A percentile compares a stretch with the other conserved stretches of the same genome.
These are phyloP conservation scores for Carex myosuroides DNA, from an alignment of 176 grass and related monocot genomes.

Conservation along the genomic window DNA sequence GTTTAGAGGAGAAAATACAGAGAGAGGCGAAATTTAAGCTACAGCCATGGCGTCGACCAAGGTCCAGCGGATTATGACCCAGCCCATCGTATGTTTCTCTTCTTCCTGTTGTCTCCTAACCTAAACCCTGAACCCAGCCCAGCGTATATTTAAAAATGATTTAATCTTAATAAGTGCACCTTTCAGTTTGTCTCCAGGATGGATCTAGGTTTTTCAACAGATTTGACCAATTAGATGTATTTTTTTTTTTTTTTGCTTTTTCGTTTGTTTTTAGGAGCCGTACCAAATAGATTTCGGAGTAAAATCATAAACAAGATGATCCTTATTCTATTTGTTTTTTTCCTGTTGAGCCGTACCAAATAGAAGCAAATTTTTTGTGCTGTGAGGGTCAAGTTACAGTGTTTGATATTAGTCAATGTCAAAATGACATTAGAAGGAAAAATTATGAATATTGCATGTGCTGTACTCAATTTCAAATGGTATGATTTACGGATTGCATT, in stretches of 20 bases:
- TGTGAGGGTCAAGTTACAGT: not conserved
- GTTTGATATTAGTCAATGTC: not conserved
- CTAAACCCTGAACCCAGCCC: not conserved
- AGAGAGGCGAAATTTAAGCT: not conserved
- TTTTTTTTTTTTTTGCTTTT: not conserved
- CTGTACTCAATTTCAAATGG: not conserved
- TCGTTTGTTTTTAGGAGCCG: not conserved
- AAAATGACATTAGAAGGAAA: not conserved
- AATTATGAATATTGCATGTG: not conserved
- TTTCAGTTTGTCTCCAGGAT: not conserved
- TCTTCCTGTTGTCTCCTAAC: not conserved
- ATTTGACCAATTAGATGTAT: not conserved
- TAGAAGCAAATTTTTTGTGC: not conserved
- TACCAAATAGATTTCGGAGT: not conserved
- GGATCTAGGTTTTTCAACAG: not conserved
- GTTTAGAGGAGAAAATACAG: not conserved
- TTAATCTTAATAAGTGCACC: not conserved
- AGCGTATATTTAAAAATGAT: not conserved
- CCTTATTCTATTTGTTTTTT: not conserved
- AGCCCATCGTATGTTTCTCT: constrained; percentile 73
- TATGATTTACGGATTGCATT: constrained; percentile 1
- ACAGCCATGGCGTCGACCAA: constrained; percentile 96
- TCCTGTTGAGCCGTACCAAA: not conserved
- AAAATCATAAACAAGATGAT: not conserved
- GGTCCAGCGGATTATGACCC: constrained; percentile 97